Base-by-base conservation (phyloP, 768 basidiomycete genomes). In the Tricholoma sp. region DNA sequence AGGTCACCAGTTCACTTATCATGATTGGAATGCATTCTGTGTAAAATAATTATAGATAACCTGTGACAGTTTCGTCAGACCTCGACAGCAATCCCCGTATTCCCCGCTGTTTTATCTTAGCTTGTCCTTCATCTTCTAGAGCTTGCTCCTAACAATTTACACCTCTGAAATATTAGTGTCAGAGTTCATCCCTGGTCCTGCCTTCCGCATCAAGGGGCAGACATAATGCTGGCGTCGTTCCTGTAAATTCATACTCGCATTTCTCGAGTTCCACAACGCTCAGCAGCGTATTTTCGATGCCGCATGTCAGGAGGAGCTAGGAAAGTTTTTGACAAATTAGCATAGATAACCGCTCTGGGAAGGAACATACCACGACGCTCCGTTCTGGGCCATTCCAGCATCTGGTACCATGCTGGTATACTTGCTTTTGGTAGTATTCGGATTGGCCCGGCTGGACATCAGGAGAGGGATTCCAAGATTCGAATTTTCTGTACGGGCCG, bases 311-410 rank as follows among this genome's bases (percentile, higher is more conserved):
- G 48, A 91, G 73, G 29, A 99, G 80, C 91, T 95, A 58, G 31
- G n/a, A 31, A 42, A 13, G n/a, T 7, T 32, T 49, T 31, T 17
- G 15, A 31, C 29, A 11, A n/a, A 7, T 49, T 9, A 65, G 59
- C 29, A 47, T 3, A 49, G 20, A 37, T 36, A 50, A 17, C 34
- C 8, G n/a, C 10, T 12, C 37, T 31, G 31, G 53, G 57, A 15
- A 5, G 15, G n/a, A 24, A 71, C 80, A 50, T 69, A 91, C 93
- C 67, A 83, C 79, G 32, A 93, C 88, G 58, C 82, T 93, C 31
- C 96, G 84, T 60, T 90, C 81, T 3, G 97, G 97, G 1, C 97
- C 96, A 64, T 97, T 97, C 96, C 95, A 97, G 76, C 96, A 98
- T 65, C 86, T 84, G 4, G 93, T 79, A 39, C 96, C 97, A 52